These are phyloP conservation scores for Buxus sempervirens DNA, from an alignment of 164 flowering plant species.

Conservation along the genomic window DNA sequence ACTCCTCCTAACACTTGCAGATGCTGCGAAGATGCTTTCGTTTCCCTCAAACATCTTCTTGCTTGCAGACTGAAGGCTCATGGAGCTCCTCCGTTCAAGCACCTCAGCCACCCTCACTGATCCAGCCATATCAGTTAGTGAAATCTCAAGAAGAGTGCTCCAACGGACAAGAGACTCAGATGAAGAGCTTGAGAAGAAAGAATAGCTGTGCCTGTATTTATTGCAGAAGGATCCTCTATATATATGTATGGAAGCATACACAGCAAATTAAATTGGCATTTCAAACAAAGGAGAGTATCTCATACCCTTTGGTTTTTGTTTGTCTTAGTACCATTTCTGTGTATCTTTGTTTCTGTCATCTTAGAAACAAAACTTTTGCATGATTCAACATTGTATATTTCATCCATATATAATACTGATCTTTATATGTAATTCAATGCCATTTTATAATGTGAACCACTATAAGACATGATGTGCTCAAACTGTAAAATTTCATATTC, in stretches of 20 bases:
- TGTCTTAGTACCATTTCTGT: no score
- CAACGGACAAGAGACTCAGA: background rate
- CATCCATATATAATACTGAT: no score
- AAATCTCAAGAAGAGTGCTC: background rate
- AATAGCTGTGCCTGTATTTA: background rate
- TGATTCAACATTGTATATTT: no score
- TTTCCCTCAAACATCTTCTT: conserved; percentile 18
- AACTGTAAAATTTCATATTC: no score
- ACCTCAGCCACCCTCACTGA: conserved; percentile 17
- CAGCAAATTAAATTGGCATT: background rate
- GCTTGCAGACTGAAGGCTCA: conserved; percentile 21
- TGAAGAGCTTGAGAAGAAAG: background rate
- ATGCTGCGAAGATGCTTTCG: conserved; percentile 16
- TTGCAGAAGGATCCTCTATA: background rate
- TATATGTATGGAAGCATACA: background rate
- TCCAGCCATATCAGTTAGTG: conserved; percentile 9
- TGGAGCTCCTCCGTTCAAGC: conserved; percentile 9
- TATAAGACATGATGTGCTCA: no score
- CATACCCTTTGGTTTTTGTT: background rate
- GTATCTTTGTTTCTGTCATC: no score
- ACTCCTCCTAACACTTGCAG: conserved; percentile 13
- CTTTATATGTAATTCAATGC: no score
- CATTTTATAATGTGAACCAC: no score
- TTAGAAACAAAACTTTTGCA: no score
- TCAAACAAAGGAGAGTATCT: background rate